These are phyloP conservation scores for Hyphopichia fennica DNA, from an alignment of 1,139 yeast genomes.

Conservation along the genomic window DNA sequence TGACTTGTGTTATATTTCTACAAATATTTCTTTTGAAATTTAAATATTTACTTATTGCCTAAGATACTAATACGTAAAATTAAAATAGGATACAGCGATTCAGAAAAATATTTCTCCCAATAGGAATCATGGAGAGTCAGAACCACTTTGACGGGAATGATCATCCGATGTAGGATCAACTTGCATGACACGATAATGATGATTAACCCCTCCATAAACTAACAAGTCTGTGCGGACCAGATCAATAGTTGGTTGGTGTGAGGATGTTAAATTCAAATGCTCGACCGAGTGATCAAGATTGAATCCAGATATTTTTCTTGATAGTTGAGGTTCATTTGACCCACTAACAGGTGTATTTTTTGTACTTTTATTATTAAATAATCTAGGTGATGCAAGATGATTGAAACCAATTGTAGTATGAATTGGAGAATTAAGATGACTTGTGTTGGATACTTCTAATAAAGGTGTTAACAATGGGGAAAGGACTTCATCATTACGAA, in stretches of 20 bases:
- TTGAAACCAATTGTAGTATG: neutral
- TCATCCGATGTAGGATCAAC: neutral
- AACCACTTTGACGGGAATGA: neutral
- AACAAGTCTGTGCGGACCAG: slow-evolving; percentile 10
- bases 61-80: too few relatives aligned
- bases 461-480: slow-evolving; percentile 51
- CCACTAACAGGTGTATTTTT: neutral
- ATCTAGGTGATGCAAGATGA: neutral
- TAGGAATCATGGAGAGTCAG: neutral
- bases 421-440: neutral
- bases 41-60: too few relatives aligned
- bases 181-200: slow-evolving; percentile 34
- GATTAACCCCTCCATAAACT: slow-evolving; percentile 44
- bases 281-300: slow-evolving; percentile 14
- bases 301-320: slow-evolving; percentile 11
- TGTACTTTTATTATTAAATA: neutral
- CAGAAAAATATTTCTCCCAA: too few relatives aligned
- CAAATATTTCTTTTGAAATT: too few relatives aligned
- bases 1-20: too few relatives aligned
- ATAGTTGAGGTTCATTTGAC: slow-evolving; percentile 3
- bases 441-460: slow-evolving; percentile 10
- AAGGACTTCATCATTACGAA: slow-evolving; percentile 43
- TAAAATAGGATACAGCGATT: too few relatives aligned
- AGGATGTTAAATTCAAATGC: neutral
- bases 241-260: neutral